Base-by-base conservation (phyloP, 805 yeast species). In the Candida vartiovaarae region DNA sequence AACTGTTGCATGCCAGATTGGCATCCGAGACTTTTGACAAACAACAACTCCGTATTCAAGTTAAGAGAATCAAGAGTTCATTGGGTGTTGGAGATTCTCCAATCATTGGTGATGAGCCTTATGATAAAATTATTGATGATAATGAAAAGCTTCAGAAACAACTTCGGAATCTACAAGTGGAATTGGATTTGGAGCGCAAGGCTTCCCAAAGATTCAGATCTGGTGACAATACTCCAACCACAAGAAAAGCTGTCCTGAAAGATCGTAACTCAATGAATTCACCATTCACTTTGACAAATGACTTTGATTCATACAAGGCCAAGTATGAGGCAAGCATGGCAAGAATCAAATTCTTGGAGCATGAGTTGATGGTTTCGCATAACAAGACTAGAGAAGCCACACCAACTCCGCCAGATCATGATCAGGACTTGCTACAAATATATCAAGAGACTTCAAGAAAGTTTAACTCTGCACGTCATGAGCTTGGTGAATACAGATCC, bases 21-120 rank as follows among this genome's bases (percentile, higher is more conserved):
- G 81, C 83, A 2, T 70, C 82, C n/a, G 82, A 79, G 40, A 70
- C 80, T 6, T 75, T 76, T 48, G 83, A 78, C 43, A 75, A 72
- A 46, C 78, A 75, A 54, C 75, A 64, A 40, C 55, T 70, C 48
- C 68, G 63, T 37, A 70, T 73, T 9, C 71, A 70, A 36, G 42
- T 76, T 4, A 64, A 65, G 30, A 70, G 65, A 35, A 41, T 72
- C 23, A 38, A 45, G 27, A 45, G 37, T 37, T 42, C 49, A 4
- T 32, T 43, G 29, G 47, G 44, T 41, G 55, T 42, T 29, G 53
- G 50, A 29, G 43, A 41, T n/a, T 42, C 47, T n/a, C 53, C 53
- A 10, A 43, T 46, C 52, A 15, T 56, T 56, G 41, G 51, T 56
- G 42, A 65, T 32, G 55, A 51, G 5, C 52, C 51, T 25, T 44